Percentiles rank a stretch among this genome's conserved stretches.
phyloP scores from a whole-genome alignment of 2,329 filamentous ascomycete species.

The Teratosphaeria gauchensis region DNA sequence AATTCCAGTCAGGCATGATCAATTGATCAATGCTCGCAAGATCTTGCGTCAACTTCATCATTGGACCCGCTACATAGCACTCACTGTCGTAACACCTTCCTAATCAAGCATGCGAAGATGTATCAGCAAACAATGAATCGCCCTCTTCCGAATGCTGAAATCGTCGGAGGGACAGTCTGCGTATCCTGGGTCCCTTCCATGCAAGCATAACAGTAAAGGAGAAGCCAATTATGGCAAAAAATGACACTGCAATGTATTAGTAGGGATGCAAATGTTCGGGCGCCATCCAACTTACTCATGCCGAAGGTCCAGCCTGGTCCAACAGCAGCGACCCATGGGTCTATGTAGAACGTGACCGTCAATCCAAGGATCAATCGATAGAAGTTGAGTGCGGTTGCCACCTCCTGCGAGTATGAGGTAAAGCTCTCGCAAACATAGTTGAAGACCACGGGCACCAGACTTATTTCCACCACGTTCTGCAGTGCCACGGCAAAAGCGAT shows the following conservation, averaged over 20 bases:
- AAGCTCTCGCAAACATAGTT: slow-evolving; percentile 29
- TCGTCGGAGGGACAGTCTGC: background rate
- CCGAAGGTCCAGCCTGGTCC: slow-evolving; percentile 8
- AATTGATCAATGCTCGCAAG: no score
- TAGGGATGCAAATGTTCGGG: background rate
- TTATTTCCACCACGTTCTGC: slow-evolving; percentile 29
- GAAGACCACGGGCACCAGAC: slow-evolving; percentile 23
- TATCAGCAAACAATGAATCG: background rate
- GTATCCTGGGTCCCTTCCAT: background rate
- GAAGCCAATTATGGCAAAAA: slow-evolving; percentile 3
- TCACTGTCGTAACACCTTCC: no score
- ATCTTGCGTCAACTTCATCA: no score
- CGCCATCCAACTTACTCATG: background rate
- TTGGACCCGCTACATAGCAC: background rate
- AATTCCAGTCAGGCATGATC: no score
- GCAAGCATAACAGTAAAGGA: background rate
- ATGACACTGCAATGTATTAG: background rate
- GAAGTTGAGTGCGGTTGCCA: slow-evolving; percentile 24
- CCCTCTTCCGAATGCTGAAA: background rate
- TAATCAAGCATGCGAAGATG: background rate
- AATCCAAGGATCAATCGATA: slow-evolving; percentile 13
- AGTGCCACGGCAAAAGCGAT: slow-evolving; percentile 33
- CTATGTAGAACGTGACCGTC: slow-evolving; percentile 5
- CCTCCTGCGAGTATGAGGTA: slow-evolving; percentile 29
- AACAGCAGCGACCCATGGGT: slow-evolving; percentile 4